These are phyloP conservation scores for Camelina sativa DNA, from an alignment of 345 rosid species.

Conservation along the genomic window DNA sequence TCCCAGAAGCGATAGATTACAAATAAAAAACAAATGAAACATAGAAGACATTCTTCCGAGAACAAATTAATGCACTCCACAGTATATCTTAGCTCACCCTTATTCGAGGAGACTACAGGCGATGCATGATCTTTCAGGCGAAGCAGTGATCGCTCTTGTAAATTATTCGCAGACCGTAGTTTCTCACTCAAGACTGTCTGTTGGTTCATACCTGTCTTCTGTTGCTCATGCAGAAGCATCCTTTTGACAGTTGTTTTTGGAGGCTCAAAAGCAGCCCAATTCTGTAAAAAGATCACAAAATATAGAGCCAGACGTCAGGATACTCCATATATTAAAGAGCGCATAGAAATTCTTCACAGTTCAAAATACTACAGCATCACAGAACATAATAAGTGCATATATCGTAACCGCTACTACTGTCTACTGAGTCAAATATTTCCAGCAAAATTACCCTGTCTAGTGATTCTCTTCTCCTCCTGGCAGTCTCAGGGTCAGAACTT, in stretches of 20 bases:
- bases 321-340: not conserved
- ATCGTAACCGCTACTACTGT: not conserved
- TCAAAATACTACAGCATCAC: conserved; percentile 15
- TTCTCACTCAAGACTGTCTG: conserved; percentile 49
- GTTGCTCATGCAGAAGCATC: conserved; percentile 68
- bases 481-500: conserved; percentile 72
- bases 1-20: not conserved
- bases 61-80: conserved; percentile 29
- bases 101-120: conserved; percentile 51
- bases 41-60: conserved; percentile 12
- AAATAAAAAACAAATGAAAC: conserved; percentile 17
- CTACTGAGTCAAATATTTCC: conserved; percentile 19
- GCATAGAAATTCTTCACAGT: conserved; percentile 2
- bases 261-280: conserved; percentile 88
- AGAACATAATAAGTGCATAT: conserved; percentile 6
- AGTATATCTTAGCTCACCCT: conserved; percentile 55
- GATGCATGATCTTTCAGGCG: conserved; percentile 49
- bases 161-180: conserved; percentile 42
- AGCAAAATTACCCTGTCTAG: conserved; percentile 65
- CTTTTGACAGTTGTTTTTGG: conserved; percentile 91
- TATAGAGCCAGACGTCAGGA: conserved; percentile 20
- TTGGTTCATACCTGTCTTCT: conserved; percentile 50
- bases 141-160: conserved; percentile 46
- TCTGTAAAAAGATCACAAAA: conserved; percentile 53
- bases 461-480: conserved; percentile 91